Evolutionary conservation across 2,329 filamentous ascomycete genomes (phyloP), one percentile per base, ranked within the genome.

Genomic region (Fusarium nygamai): DNA sequence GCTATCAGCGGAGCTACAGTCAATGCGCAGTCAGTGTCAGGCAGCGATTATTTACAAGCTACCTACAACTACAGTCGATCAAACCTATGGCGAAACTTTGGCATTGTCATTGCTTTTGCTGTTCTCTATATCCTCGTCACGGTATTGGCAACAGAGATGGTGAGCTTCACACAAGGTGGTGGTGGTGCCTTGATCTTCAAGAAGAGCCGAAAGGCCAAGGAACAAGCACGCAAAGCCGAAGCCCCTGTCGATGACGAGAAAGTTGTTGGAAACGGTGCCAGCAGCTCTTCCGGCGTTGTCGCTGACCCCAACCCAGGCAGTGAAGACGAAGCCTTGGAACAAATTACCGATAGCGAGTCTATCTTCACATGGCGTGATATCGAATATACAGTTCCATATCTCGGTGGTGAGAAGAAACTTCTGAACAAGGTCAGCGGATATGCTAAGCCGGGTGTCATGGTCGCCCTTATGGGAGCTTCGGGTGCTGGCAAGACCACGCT

Each of bases 401-500:
- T 71, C 6, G 76, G 74, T 20, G 81, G 82, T 1, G 78, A 81
- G 29, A 80, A 80, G 59, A 75, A 79, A 41, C 77, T 85, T 1
- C 77, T 81, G 17, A 78, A 80, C 64, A 78, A 90, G 10, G 89
- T 96, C 67, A 92, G 87, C 65, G 94, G 94, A 4, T 96, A 93
- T 75, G 93, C 91, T 4, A 95, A 94, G 78, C 94, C 94, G 2
- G 94, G 94, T 24, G 83, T 92, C 24, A 91, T 97, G 88, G 91
- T 94, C 48, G 94, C 94, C 1, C 85, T 97, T 3, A 94, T 96
- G 86, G 94, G 94, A 61, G 93, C 92, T 4, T 94, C 90, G 8
- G 93, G 93, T 48, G 94, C 94, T 14, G 94, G 94, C 19, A 97
- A 97, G 83, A 95, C 93, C 0, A 96, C 94, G 0, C 84, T 97